Evolutionary conservation across 306 rosid genomes (phyloP), one percentile per base, ranked within the genome.

Genomic region (Rubus parviflorus): DNA sequence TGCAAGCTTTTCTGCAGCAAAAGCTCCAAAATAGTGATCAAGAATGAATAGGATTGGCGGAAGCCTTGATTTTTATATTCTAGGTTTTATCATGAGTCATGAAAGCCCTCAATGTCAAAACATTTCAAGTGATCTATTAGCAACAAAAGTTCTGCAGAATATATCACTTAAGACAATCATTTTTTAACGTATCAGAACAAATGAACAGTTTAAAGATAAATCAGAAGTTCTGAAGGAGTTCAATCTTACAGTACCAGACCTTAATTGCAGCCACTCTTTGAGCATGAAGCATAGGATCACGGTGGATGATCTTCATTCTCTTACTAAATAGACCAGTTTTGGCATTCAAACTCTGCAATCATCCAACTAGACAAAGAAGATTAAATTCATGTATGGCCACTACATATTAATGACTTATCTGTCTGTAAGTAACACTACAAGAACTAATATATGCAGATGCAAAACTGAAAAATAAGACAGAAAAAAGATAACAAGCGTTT

Each of bases 301-400:
- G 86, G 83, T 94, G 98, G 77, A 94, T 94, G 69, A 94, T 94
- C 94, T 85, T 94, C 98, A 94, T 94, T 76, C 97, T 88, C 84
- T 94, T 94, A 84, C 98, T 94, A 88, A 94, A 92, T 35, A 94
- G 82, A 85, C 98, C 98, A 45, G 97, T 94, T 87, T 89, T 94
- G 62, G 92, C 97, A 90, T 94, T 94, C 83, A 94, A 93, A 90
- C 92, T 92, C 98, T 94, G 98, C 88, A 89, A 90, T 62, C 89
- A 90, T 85, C 85, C 87, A 92, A 86, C 98, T 92, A 94, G 86
- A 90, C 81, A 78, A 77, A 86, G 78, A 87, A 80, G 83, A 79
- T 89, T 88, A 89, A 87, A 86, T 76, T 81, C 82, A 81, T 78
- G 86, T 64, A 89, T 64, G 40, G 70, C 69, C 77, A 37, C 72